Base-by-base conservation (phyloP, 2,329 filamentous ascomycete genomes). In the Chrysoporthe deuterocubensis region DNA sequence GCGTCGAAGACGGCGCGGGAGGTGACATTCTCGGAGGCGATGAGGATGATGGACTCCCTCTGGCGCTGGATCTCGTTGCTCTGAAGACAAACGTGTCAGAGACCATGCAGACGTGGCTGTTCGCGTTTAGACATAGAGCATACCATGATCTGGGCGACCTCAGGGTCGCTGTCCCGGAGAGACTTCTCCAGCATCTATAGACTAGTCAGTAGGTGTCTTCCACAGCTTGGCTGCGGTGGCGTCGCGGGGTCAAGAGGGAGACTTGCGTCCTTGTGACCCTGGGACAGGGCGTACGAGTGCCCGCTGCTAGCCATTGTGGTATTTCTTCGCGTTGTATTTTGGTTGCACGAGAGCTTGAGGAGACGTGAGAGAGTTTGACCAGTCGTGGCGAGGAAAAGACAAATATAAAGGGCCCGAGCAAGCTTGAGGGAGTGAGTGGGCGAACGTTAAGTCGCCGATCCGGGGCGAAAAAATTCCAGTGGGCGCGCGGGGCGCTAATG, bases 21-120 rank as follows among this genome's bases (percentile, higher is more conserved):
- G 68, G 96, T 99, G 83, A 99, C 94, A 87, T 99, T 99, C 86
- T 99, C 96, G 67, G 96, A 98, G 78, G 96, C 95, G 77, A 99
- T 99, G 79, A 99, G 90, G 78, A 98, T 93, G 82, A 99, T 97
- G 76, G 94, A 98, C 87, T 99, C 94, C 81, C 93, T 91, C 86
- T 99, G 96, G 79, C 96, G 93, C 88, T 97, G 90, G 78, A 97
- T 92, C 84, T 98, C 95, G 76, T 92, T 89, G 86, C 93, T 92
- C 92, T 96, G 74, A 69, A 72, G 60, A 26, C 13, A 46, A 13
- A 50, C 13, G 7, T 50, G 42, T 59, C n/a, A 65, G 44, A 32
- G 54, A 61, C 48, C 2, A 21, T 2, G 4, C 11, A 9, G 57
- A 8, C n/a, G 40, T 26, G n/a, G 4, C 16, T 50, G n/a, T n/a